Conservation (phyloP, 2,329 filamentous ascomycete genomes). For the Blastomyces gilchristii region DNA sequence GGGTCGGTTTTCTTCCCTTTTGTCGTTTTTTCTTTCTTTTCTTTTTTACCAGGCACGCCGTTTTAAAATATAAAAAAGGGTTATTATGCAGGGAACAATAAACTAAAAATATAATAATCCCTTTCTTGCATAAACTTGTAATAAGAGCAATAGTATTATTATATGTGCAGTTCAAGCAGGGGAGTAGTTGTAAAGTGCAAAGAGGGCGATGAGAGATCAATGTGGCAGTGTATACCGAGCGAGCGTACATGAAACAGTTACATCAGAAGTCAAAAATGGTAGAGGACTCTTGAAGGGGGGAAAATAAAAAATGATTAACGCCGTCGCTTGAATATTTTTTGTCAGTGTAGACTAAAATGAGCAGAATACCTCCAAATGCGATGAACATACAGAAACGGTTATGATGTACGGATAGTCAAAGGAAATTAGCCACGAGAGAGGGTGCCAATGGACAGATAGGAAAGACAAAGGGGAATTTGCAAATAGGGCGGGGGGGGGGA, state of each 20-base stretch:
- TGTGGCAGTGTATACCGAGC: neutral
- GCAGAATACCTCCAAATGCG: slow-evolving; percentile 3
- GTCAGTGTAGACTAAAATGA: neutral
- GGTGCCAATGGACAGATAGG: neutral
- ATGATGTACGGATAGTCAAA: neutral
- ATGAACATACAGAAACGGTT: neutral
- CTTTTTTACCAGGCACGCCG: neutral
- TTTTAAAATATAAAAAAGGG: neutral
- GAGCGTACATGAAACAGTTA: slow-evolving; percentile 3
- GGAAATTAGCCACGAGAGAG: neutral
- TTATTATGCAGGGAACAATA: neutral
- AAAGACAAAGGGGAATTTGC: neutral
- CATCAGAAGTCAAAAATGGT: neutral
- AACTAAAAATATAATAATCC: neutral
- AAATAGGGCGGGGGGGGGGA: neutral
- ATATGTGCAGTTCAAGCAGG: neutral
- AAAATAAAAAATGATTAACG: neutral
- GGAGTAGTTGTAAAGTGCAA: too few relatives aligned
- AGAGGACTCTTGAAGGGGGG: neutral
- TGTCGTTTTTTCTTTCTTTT: neutral
- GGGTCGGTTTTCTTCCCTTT: neutral
- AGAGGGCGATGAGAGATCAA: neutral
- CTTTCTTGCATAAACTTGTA: neutral
- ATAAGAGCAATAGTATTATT: neutral
- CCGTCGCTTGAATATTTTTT: slow-evolving; percentile 5